These are phyloP conservation scores for Phytophthora foliorum DNA, from an alignment of 352 stramenopile genomes.

Conservation along the genomic window DNA sequence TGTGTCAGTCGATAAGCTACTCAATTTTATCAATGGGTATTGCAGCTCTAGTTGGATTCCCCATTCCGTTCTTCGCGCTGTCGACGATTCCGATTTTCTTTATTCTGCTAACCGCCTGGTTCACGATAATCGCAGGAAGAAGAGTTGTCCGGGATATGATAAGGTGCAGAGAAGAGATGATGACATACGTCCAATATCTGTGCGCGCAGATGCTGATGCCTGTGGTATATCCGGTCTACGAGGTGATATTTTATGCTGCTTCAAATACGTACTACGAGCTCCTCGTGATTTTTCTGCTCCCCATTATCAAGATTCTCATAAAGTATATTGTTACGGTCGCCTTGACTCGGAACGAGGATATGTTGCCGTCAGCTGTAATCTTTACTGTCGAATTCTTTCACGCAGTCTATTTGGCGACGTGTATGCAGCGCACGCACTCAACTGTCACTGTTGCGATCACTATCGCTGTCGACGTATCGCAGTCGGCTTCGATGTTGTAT, in stretches of 20 bases:
- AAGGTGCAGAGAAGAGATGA: background rate
- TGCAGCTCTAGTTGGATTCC: conserved; percentile 20
- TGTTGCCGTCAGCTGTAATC: conserved; percentile 20
- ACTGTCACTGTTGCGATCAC: conserved; percentile 3
- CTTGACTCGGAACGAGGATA: conserved; percentile 10
- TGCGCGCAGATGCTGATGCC: conserved; percentile 27
- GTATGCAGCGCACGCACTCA: conserved; percentile 21
- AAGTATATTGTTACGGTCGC: conserved; percentile 17
- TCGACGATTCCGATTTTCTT: conserved; percentile 30
- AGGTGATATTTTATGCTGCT: conserved; percentile 17
- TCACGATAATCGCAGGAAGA: conserved; percentile 5
- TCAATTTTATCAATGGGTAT: conserved; percentile 16
- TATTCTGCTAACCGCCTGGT: conserved; percentile 11
- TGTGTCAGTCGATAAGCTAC: conserved; percentile 17
- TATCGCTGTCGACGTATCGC: conserved; percentile 16
- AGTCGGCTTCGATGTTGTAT: conserved; percentile 16
- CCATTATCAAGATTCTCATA: conserved; percentile 25
- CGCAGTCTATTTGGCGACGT: conserved; percentile 26
- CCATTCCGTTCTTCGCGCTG: conserved; percentile 23
- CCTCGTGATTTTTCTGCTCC: conserved; percentile 20
- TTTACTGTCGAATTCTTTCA: conserved; percentile 33
- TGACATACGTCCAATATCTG: conserved; percentile 5
- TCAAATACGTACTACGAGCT: conserved; percentile 18
- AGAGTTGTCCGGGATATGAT: conserved; percentile 10
- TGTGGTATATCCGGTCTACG: conserved; percentile 27